These are phyloP conservation scores for Herpetomonas tarakana DNA, from an alignment of 208 protist species.

Conservation along the genomic window DNA sequence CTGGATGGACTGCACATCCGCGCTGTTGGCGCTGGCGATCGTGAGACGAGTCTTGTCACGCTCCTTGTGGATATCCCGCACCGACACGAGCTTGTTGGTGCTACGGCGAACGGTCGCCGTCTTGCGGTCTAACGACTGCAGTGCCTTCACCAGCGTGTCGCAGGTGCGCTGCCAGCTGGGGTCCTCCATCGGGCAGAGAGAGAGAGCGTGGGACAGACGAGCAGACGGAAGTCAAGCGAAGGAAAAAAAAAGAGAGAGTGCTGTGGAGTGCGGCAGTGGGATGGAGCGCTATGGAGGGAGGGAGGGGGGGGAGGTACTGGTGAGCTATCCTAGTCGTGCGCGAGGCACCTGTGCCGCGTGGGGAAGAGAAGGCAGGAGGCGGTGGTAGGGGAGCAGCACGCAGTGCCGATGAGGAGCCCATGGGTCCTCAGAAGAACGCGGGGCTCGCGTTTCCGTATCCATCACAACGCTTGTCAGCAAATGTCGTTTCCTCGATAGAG, in stretches of 20 bases:
- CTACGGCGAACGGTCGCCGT: conserved; percentile 62
- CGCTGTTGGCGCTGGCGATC: conserved; percentile 43
- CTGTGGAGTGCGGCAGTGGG: no score
- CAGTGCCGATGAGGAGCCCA: no score
- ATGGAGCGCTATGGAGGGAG: no score
- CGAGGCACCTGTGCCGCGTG: no score
- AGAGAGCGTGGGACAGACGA: background rate
- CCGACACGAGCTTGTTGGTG: conserved; percentile 66
- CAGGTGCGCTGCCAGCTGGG: conserved; percentile 74
- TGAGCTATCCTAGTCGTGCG: no score
- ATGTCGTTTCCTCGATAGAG: no score
- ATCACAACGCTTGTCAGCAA: no score
- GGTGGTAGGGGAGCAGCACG: no score
- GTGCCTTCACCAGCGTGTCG: conserved; percentile 47
- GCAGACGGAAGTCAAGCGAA: background rate
- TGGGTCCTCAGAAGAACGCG: no score
- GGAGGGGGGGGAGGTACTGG: no score
- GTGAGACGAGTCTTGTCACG: conserved; percentile 68
- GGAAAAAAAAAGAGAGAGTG: conserved; percentile 1
- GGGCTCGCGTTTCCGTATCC: no score
- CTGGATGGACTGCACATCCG: conserved; percentile 71
- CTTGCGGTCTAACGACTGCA: conserved; percentile 63
- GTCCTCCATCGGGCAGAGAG: conserved; percentile 37
- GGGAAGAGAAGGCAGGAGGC: no score
- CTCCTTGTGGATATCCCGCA: conserved; percentile 67